Base-by-base conservation (phyloP, 345 rosid species). In the Turritis glabra region DNA sequence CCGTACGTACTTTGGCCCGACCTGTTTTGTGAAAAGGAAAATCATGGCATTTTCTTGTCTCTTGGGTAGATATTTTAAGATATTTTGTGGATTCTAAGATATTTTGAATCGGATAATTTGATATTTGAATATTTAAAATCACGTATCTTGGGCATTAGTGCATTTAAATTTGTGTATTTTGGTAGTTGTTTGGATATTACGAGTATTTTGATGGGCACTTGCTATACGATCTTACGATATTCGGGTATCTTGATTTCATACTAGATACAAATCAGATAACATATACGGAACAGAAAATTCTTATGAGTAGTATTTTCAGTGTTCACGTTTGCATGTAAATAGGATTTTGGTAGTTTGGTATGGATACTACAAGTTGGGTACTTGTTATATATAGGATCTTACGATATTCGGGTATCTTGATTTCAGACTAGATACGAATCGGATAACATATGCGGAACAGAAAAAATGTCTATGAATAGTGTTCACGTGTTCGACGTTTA, bases 1-100 rank as follows among this genome's bases (percentile, higher is more conserved):
- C 41, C 62, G 54, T 67, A 75, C 79, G 73, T 58, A 58, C 79
- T 48, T 67, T 75, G 51, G 52, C 59, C 61, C 73, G 60, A 74
- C 73, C 67, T 9, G 51, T 38, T 67, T 21, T n/a, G 5, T 38
- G 53, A 26, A 66, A 48, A 19, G 15, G 41, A 67, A 47, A 35
- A 25, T 47, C 35, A 26, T 35, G 15, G 4, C 58, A 11, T 30
- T 18, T 17, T 23, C 4, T 29, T 47, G 52, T 74, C 60, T 74
- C 52, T 57, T 57, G 17, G 59, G 23, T 74, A 47, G 43, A 66
- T 74, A 73, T 55, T 73, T 73, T 35, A 3, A 0, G 40, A 5
- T 5, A 18, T 22, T 47, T n/a, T n/a, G n/a, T n/a, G 29, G 5
- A 19, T 40, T 27, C 3, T 14, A 19, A 8, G 77, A 53, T 64